phyloP scores from a whole-genome alignment of 2,329 filamentous ascomycete genomes.

The Dryadomyces quercus-mongolicae region DNA sequence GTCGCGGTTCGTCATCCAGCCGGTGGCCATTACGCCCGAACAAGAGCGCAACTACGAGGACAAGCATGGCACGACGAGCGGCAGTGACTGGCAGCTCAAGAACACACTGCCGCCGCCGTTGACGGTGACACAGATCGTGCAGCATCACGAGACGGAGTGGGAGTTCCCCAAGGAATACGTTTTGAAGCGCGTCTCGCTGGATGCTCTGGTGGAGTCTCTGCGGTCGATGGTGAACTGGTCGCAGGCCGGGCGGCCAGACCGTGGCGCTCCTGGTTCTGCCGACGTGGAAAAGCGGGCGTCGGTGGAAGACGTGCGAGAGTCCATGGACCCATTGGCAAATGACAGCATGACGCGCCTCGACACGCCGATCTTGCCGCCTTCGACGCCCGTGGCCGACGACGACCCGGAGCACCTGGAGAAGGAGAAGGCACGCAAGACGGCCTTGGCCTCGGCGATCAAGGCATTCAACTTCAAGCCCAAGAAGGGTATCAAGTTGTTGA shows the following conservation, averaged over 20 bases:
- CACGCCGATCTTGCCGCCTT: constrained; percentile 28
- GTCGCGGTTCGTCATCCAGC: constrained; percentile 71
- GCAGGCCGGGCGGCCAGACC: constrained; percentile 49
- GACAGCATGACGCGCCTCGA: constrained; percentile 51
- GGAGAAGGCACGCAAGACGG: constrained; percentile 88
- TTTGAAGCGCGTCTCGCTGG: constrained; percentile 79
- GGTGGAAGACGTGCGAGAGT: constrained; percentile 48
- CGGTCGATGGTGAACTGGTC: constrained; percentile 92
- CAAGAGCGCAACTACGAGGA: constrained; percentile 87
- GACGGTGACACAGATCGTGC: constrained; percentile 62
- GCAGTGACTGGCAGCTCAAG: constrained; percentile 72
- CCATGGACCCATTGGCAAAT: constrained; percentile 58
- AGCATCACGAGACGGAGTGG: constrained; percentile 46
- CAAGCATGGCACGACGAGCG: constrained; percentile 48
- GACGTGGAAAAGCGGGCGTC: constrained; percentile 42
- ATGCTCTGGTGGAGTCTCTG: constrained; percentile 78
- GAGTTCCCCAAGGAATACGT: constrained; percentile 81
- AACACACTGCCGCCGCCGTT: constrained; percentile 79
- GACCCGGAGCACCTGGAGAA: constrained; percentile 91
- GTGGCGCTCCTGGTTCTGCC: constrained; percentile 27
- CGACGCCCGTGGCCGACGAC: constrained; percentile 51
- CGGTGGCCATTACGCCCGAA: constrained; percentile 59
- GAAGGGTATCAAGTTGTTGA: constrained; percentile 70
- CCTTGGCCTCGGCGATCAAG: constrained; percentile 73
- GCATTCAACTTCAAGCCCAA: constrained; percentile 99